Conservation (phyloP, 352 stramenopile species). For the Pythium aquatile region DNA sequence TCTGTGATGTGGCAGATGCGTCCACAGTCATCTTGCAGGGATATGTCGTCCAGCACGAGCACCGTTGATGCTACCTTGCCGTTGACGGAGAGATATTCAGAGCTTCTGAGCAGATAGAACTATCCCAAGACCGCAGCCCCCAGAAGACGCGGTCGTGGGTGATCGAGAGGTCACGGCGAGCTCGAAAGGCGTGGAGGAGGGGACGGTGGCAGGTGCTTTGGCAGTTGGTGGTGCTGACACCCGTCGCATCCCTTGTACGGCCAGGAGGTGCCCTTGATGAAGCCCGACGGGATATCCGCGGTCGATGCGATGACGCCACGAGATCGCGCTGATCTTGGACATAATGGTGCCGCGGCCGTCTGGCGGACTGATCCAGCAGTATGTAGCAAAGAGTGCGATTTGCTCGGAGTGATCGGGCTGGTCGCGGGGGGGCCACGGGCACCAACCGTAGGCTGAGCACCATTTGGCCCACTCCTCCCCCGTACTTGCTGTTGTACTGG, state of each 20-base stretch:
- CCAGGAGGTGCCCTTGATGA: slow-evolving; percentile 21
- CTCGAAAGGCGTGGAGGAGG: slow-evolving; percentile 20
- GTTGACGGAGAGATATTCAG: slow-evolving; percentile 25
- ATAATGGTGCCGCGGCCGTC: slow-evolving; percentile 27
- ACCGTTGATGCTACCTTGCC: not conserved
- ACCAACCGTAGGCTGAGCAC: not conserved
- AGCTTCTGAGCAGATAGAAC: not conserved
- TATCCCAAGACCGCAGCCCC: not conserved
- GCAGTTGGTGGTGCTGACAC: slow-evolving; percentile 12
- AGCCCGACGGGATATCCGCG: slow-evolving; percentile 21
- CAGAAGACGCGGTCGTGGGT: slow-evolving; percentile 25
- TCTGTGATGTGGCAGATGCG: not conserved
- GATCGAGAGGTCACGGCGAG: slow-evolving; percentile 17
- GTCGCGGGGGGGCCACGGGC: not conserved
- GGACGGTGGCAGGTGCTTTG: slow-evolving; percentile 24
- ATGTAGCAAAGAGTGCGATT: not conserved
- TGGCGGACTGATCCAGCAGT: slow-evolving; percentile 8
- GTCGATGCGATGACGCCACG: slow-evolving; percentile 30
- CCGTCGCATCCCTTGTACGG: slow-evolving; percentile 22
- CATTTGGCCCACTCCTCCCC: slow-evolving; percentile 4
- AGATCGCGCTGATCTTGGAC: slow-evolving; percentile 27
- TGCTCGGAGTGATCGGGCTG: not conserved
- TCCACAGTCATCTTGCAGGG: not conserved
- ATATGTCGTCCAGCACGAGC: not conserved
- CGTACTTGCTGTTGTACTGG: not conserved